These are phyloP conservation scores for Bacidia gigantensis DNA, from an alignment of 495 filamentous ascomycete genomes.

Conservation along the genomic window DNA sequence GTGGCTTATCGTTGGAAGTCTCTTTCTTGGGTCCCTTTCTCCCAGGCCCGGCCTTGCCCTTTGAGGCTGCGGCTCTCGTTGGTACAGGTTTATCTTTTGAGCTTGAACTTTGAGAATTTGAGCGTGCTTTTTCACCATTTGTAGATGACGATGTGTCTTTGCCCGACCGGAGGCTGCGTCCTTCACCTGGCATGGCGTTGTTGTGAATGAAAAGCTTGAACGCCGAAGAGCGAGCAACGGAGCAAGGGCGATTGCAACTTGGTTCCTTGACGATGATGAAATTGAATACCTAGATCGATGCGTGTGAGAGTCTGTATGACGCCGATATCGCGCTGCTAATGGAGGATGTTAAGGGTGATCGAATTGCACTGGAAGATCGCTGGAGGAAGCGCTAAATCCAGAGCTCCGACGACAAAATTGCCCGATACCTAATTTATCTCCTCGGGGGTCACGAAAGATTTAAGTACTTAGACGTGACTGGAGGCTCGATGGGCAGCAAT, in stretches of 20 bases:
- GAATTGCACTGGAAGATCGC: background rate
- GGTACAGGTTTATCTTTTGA: conserved; percentile 38
- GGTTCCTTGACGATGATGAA: no score
- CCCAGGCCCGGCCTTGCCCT: conserved; percentile 31
- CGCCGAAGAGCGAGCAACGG: conserved; percentile 11
- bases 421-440: background rate
- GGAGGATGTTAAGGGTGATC: background rate
- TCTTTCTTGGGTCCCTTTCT: conserved; percentile 32
- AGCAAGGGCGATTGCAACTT: background rate
- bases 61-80: conserved; percentile 26
- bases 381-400: background rate
- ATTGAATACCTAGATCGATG: no score
- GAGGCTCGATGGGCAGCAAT: background rate
- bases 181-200: conserved; percentile 38
- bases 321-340: no score
- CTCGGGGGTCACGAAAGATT: background rate
- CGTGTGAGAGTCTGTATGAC: no score
- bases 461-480: background rate
- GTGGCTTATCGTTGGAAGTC: conserved; percentile 54
- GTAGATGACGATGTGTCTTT: conserved; percentile 43
- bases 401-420: background rate
- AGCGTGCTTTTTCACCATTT: conserved; percentile 41
- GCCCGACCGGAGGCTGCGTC: conserved; percentile 43
- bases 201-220: conserved; percentile 3
- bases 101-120: conserved; percentile 37